Evolutionary conservation across 2,329 filamentous ascomycete species (phyloP).

Genomic region (Dothidotthia symphoricarpi): DNA sequence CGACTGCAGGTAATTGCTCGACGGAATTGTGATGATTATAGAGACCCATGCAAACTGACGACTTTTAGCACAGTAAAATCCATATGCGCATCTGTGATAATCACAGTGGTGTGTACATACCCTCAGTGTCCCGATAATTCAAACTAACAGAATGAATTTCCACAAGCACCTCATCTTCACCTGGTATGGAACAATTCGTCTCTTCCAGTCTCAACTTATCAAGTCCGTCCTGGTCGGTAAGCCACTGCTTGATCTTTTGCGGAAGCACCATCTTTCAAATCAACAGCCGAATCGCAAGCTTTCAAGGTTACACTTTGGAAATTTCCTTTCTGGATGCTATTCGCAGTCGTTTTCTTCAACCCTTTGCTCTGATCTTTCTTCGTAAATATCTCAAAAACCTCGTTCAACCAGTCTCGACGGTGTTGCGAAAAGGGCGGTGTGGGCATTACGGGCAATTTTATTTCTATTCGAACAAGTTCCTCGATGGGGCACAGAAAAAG

Average conservation of each 20-base stretch:
- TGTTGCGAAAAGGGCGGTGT: conserved; percentile 39
- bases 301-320: conserved; percentile 6
- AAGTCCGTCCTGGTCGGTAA: conserved; percentile 45
- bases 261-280: conserved; percentile 22
- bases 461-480: conserved; percentile 1
- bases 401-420: conserved; percentile 37
- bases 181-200: conserved; percentile 34
- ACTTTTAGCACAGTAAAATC: conserved; percentile 1
- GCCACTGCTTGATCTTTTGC: conserved; percentile 43
- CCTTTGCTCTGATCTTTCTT: conserved; percentile 18
- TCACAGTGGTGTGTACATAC: conserved; percentile 13
- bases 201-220: conserved; percentile 42
- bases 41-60: conserved; percentile 60
- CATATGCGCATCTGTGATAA: neutral
- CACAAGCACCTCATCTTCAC: conserved; percentile 50
- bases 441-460: conserved; percentile 24
- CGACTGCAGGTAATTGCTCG: conserved; percentile 45
- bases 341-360: conserved; percentile 11
- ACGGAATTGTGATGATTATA: conserved; percentile 65
- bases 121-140: conserved; percentile 55
- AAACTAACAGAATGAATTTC: conserved; percentile 54
- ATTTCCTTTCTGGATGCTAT: conserved; percentile 4
- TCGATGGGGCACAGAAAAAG: neutral
- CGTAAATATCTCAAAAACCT: conserved; percentile 29
- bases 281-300: conserved; percentile 8